These are phyloP conservation scores for Ramaria sp. DNA, from an alignment of 768 basidiomycete species.

Conservation along the genomic window DNA sequence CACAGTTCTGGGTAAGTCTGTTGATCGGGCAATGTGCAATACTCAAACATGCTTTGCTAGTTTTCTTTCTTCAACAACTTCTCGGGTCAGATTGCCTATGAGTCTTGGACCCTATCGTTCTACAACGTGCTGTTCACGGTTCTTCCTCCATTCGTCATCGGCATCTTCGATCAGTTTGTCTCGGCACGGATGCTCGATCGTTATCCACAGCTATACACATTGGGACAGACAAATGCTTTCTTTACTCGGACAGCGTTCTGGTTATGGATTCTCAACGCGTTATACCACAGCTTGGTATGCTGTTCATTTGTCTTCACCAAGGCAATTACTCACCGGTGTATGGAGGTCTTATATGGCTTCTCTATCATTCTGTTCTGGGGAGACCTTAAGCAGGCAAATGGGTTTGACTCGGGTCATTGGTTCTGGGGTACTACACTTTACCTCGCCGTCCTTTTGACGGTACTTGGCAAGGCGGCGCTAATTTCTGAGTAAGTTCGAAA, in stretches of 20 bases:
- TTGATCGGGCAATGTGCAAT: background rate
- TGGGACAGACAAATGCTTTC: conserved; percentile 91
- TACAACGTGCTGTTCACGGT: conserved; percentile 97
- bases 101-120: conserved; percentile 96
- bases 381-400: conserved; percentile 71
- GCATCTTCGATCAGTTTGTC: conserved; percentile 97
- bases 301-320: background rate
- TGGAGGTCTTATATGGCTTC: conserved; percentile 76
- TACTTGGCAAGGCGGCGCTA: conserved; percentile 92
- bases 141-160: conserved; percentile 92
- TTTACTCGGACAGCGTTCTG: conserved; percentile 88
- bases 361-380: conserved; percentile 90
- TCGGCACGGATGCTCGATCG: conserved; percentile 93
- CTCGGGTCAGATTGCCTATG: conserved; percentile 96
- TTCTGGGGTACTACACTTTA: conserved; percentile 98
- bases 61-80: conserved; percentile 99
- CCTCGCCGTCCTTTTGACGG: conserved; percentile 84
- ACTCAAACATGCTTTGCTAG: conserved; percentile 32
- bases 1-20: conserved; percentile 83
- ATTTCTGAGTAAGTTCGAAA: conserved; percentile 81
- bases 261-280: conserved; percentile 82
- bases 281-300: conserved; percentile 82
- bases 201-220: conserved; percentile 91
- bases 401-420: conserved; percentile 90
- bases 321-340: background rate